phyloP scores from a whole-genome alignment of 106 monocot genomes.

The Allium sativum region DNA sequence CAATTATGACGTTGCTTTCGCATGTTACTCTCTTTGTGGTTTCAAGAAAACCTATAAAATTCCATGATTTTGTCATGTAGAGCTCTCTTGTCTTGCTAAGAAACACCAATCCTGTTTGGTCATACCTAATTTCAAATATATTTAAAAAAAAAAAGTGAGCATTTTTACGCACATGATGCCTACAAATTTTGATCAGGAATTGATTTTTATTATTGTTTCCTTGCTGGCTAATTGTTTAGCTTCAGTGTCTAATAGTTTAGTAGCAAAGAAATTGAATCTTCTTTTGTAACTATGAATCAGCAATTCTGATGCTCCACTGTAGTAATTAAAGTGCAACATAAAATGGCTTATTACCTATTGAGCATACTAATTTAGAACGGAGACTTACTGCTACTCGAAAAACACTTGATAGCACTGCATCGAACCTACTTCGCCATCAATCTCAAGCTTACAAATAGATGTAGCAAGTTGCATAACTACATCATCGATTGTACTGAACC shows the following conservation, averaged over 20 bases:
- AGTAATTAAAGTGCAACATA: not conserved
- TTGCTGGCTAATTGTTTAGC: slow-evolving; percentile 9
- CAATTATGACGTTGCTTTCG: slow-evolving; percentile 28
- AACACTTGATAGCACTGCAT: slow-evolving; percentile 79
- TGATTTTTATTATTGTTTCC: not conserved
- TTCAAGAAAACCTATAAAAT: slow-evolving; percentile 19
- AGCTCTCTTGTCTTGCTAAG: slow-evolving; percentile 7
- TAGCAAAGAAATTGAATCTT: slow-evolving; percentile 29
- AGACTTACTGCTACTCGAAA: slow-evolving; percentile 51
- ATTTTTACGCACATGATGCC: too few relatives aligned
- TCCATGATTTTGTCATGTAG: slow-evolving; percentile 28
- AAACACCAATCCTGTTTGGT: slow-evolving; percentile 21
- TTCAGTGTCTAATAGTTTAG: slow-evolving; percentile 11
- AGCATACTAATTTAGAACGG: too few relatives aligned
- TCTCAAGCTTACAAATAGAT: slow-evolving; percentile 81
- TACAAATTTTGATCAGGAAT: not conserved
- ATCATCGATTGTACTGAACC: slow-evolving; percentile 55
- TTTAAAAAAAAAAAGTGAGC: not conserved
- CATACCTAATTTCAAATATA: too few relatives aligned
- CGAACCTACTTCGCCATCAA: slow-evolving; percentile 68
- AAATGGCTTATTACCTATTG: not conserved
- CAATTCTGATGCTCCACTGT: slow-evolving; percentile 2
- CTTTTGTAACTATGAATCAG: slow-evolving; percentile 18
- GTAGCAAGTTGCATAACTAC: slow-evolving; percentile 59
- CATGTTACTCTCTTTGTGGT: not conserved